Conservation (phyloP, 371 early-diverging fungal genomes). For the Lichtheimia corymbifera region DNA sequence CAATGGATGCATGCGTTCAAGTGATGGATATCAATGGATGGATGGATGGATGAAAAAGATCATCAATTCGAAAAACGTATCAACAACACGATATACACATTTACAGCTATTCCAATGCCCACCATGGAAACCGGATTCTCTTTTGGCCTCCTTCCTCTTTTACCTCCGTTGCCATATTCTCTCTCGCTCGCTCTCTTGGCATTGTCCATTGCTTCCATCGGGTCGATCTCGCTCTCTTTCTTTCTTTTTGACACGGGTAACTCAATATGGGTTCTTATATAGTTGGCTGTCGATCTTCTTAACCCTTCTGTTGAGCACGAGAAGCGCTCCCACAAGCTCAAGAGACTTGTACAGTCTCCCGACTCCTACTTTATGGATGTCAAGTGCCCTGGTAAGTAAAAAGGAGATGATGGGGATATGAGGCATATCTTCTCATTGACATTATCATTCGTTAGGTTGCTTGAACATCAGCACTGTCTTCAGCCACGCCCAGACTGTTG, state of each 20-base stretch:
- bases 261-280: constrained; percentile 10
- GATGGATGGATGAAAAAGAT: constrained; percentile 18
- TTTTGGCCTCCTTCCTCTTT: not conserved
- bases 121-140: not conserved
- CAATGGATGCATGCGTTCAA: constrained; percentile 4
- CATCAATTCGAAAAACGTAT: constrained; percentile 4
- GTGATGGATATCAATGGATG: constrained; percentile 9
- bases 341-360: constrained; percentile 97
- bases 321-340: constrained; percentile 96
- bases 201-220: constrained; percentile 6
- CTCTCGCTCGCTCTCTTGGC: constrained; percentile 1
- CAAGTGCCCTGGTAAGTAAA: constrained; percentile 84
- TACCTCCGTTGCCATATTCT: not conserved
- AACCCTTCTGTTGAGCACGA: constrained; percentile 96
- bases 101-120: not conserved
- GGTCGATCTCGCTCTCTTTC: too few relatives aligned
- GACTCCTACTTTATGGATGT: constrained; percentile 99
- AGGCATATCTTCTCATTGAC: not conserved
- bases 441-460: constrained; percentile 65
- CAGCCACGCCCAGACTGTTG: constrained; percentile 98
- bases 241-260: not conserved
- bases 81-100: not conserved
- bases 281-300: constrained; percentile 98
- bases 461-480: constrained; percentile 95
- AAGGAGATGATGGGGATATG: not conserved